Conservation (phyloP, 2,329 filamentous ascomycete genomes). For the Fonsecaea pedrosoi region DNA sequence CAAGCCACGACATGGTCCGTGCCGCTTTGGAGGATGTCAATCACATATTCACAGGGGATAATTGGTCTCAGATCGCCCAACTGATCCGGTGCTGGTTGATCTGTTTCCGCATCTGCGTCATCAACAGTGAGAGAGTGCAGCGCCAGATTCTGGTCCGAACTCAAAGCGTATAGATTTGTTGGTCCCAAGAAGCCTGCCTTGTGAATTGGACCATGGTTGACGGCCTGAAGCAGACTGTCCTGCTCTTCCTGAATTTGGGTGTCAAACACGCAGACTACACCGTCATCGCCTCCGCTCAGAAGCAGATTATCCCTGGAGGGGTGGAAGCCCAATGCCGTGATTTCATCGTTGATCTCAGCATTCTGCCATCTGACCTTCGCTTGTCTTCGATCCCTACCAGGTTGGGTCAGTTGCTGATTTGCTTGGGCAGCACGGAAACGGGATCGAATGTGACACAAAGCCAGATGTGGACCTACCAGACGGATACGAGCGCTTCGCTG, state of each 20-base stretch:
- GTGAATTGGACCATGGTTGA: constrained; percentile 69
- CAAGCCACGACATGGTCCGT: constrained; percentile 37
- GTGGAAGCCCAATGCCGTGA: constrained; percentile 65
- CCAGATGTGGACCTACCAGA: constrained; percentile 34
- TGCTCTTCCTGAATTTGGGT: constrained; percentile 64
- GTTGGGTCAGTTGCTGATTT: neutral
- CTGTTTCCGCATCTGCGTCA: constrained; percentile 55
- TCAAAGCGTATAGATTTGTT: constrained; percentile 63
- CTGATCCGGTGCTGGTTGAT: constrained; percentile 55
- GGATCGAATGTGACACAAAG: neutral
- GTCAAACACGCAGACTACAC: constrained; percentile 68
- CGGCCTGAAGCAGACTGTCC: constrained; percentile 66
- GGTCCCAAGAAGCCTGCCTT: constrained; percentile 65
- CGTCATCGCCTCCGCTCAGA: constrained; percentile 68
- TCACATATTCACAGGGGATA: constrained; percentile 65
- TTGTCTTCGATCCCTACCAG: constrained; percentile 49
- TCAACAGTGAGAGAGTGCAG: constrained; percentile 57
- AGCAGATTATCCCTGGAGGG: constrained; percentile 60
- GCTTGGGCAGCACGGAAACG: neutral
- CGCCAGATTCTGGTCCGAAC: constrained; percentile 67
- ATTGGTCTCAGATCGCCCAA: constrained; percentile 64
- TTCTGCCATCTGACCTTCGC: constrained; percentile 38
- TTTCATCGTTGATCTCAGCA: constrained; percentile 62
- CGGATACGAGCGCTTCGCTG: constrained; percentile 36
- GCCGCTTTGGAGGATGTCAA: constrained; percentile 54